These are phyloP conservation scores for Microthlaspi erraticum DNA, from an alignment of 345 rosid genomes.

Conservation along the genomic window DNA sequence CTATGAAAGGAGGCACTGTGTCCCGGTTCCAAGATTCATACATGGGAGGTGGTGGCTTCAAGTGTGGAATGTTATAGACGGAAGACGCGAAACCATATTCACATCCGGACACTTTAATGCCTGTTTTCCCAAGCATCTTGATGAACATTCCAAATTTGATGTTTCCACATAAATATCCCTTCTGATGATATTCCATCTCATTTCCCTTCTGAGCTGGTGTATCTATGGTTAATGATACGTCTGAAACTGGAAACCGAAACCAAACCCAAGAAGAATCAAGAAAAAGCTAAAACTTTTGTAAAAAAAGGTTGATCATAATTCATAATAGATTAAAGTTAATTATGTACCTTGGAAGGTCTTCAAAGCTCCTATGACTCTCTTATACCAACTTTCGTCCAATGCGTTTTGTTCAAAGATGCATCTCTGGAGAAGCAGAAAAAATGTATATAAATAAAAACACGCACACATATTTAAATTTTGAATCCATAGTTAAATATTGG, in stretches of 20 bases:
- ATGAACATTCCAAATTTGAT: slow-evolving; percentile 34
- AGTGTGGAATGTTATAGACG: slow-evolving; percentile 19
- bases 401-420: slow-evolving; percentile 13
- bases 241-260: too few species aligned
- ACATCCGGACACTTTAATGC: background rate
- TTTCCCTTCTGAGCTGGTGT: slow-evolving; percentile 10
- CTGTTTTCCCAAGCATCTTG: slow-evolving; percentile 27
- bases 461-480: background rate
- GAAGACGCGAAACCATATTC: slow-evolving; percentile 30
- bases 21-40: slow-evolving; percentile 15
- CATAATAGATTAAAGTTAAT: background rate
- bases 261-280: slow-evolving; percentile 10
- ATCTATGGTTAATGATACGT: slow-evolving; percentile 36
- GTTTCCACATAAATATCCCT: slow-evolving; percentile 37
- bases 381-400: slow-evolving; percentile 28
- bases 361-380: slow-evolving; percentile 32
- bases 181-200: too few species aligned
- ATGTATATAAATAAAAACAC: too few species aligned
- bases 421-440: slow-evolving; percentile 13
- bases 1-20: slow-evolving; percentile 7
- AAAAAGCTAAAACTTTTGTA: background rate
- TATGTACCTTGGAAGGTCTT: slow-evolving; percentile 40
- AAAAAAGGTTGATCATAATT: background rate
- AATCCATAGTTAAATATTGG: background rate
- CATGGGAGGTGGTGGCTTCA: too few species aligned